Evolutionary conservation across 192 early-diverging fungal genomes (phyloP), one percentile per base, ranked within the genome.

Genomic region (Pilaira anomala): DNA sequence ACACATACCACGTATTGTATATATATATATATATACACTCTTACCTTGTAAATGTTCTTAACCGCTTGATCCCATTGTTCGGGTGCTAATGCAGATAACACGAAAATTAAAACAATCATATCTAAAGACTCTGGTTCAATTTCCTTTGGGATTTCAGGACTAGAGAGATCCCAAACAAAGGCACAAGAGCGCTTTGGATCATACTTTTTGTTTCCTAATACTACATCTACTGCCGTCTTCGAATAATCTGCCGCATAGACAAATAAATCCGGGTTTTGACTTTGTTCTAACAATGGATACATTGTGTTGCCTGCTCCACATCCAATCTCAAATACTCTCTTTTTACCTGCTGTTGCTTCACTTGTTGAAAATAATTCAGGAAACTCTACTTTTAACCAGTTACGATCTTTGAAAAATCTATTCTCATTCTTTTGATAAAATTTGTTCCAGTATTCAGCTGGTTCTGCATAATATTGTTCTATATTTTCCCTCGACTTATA

Each of bases 281-380:
- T 83, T 76, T 90, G 85, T 50, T 86, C 81, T 33, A 99, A 66
- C 7, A 98, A 67, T 2, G 98, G 98, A 75, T 94, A 98, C 63
- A 97, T 85, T 58, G 94, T 94, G 74, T 93, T 96, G 50, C 96
- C 97, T 1, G 94, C 95, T 2, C 98, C 98, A 75, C 98, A 99
- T 46, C 98, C 98, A 36, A 97, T 88, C 69, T 99, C 98, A 62
- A 93, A 85, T 7, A 98, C 82, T 11, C 60, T 76, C 63, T 85
- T 79, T 22, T 68, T 67, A 40, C 83, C 83, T 16, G 76, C 80
- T 77, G 82, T 69, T 13, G 65, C 69, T 46, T 75, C 67, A 28
- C 75, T 73, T 19, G 76, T 72, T 8, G 66, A 62, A 52, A 87
- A 87, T 33, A 98, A 78, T 71, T 98, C 94, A 42, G 89, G 88